Base-by-base conservation (phyloP, 2,329 filamentous ascomycete species). In the Microcyclospora pomicola region DNA sequence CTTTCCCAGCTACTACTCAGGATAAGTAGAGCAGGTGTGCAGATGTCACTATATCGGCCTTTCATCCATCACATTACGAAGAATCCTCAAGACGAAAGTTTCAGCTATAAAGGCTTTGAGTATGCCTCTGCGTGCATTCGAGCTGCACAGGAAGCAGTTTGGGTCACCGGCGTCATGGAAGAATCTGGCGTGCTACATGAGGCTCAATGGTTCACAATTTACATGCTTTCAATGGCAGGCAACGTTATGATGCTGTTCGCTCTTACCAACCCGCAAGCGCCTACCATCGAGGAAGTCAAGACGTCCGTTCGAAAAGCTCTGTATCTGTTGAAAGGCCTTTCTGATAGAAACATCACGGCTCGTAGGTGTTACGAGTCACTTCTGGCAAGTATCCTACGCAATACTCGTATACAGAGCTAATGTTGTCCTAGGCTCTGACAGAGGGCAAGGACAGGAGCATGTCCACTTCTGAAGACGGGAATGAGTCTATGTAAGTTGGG, bases 31-130 rank as follows among this genome's bases (percentile, higher is more conserved):
- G 44, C 43, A 6, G 39, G 43, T 12, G 47, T 48, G 2, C 47
- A 49, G 34, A 39, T 48, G 40, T 36, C 45, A 2, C 36, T 51
- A 2, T 51, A 51, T 34, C 42, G 48, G 3, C 48, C 48, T 2
- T 51, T 51, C 40, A 37, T 51, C 1, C 47, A 49, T 30, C 45
- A 49, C 31, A 42, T 46, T 6, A 35, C 40, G 2, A 37, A 42
- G 19, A 33, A 37, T 29, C 33, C 37, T 7, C 37, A 38, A 9
- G 31, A 37, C 24, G 35, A 31, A 10, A 36, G 31, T 11, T 36
- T 45, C 28, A 42, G 42, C 35, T 41, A 45, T 15, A 46, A 46
- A 37, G 44, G 42, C 2, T 50, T 45, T 31, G 45, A 37, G 2
- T 48, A 42, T 24, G 48, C 42, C 7, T 43, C 39, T n/a, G 41